Base-by-base conservation (phyloP, 2,329 filamentous ascomycete genomes). In the Achaetomium macrosporum region DNA sequence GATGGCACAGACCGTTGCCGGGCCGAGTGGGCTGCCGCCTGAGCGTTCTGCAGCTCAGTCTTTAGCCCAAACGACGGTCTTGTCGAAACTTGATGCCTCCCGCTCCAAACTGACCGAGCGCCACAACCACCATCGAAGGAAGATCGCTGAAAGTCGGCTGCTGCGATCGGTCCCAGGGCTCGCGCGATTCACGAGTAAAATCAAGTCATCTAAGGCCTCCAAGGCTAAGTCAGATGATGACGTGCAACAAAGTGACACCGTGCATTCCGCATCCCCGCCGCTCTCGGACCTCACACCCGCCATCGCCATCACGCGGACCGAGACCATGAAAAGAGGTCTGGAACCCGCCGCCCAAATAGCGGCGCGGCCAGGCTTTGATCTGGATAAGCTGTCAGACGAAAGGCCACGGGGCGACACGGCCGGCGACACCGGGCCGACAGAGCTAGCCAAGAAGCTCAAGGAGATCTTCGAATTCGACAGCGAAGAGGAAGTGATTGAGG, bases 391-490 rank as follows among this genome's bases (percentile, higher is more conserved):
- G 56, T 76, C 70, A 42, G 72, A 68, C 46, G 71, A 76, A 42
- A 66, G 71, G 19, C 61, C 64, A 29, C 65, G 62, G 17, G 63
- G 60, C 2, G 68, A 65, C 7, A 63, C 64, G 2, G 57, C 56
- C n/a, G 68, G 67, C 30, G 71, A 72, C 6, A 58, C 64, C 3
- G 71, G 73, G 1, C 73, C 80, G 6, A 81, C 79, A 5, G 79
- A 79, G 15, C 76, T 96, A 47, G 84, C 87, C 1, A 80, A 77
- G 53, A 81, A 84, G 53, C 70, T 96, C 36, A 90, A 84, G 75
- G 84, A 93, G 56, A 95, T 95, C 57, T 96, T 95, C 64, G 80
- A 85, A 46, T 93, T 96, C 60, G 83, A 90, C 29, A 76, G 81
- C 36, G 79, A 87, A 0, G 93, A 99, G 66, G 85, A 90, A 56